A percentile compares a stretch with the other conserved stretches of the same genome.
Conservation (phyloP, 2,329 filamentous ascomycete species). For the Trichoderma sp. region DNA sequence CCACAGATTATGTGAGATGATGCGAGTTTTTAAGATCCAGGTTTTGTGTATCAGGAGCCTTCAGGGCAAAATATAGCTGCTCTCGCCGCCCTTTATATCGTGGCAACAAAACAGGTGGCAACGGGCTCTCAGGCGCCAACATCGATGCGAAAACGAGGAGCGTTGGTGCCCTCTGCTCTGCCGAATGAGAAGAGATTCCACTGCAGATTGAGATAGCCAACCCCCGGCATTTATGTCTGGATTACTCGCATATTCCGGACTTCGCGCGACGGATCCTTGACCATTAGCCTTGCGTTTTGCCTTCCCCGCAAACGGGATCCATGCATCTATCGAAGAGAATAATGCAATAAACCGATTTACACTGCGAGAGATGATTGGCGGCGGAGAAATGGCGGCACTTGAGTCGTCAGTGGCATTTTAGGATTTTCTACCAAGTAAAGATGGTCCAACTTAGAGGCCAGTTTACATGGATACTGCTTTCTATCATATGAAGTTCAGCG, state of each 20-base stretch:
- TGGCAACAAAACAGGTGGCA: background rate
- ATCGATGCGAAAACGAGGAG: background rate
- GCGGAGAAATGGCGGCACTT: background rate
- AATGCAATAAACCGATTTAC: background rate
- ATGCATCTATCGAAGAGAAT: background rate
- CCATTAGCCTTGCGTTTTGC: background rate
- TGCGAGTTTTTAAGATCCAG: background rate
- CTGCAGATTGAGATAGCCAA: background rate
- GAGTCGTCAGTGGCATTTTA: background rate
- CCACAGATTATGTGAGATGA: constrained; percentile 1
- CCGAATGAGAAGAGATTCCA: background rate
- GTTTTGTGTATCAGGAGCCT: background rate
- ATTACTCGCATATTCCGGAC: constrained; percentile 1
- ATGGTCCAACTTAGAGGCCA: background rate
- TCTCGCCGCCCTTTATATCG: background rate
- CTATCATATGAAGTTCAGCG: no score
- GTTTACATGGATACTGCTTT: background rate
- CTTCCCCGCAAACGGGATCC: background rate
- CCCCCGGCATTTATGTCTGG: constrained; percentile 1
- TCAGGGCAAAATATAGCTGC: background rate
- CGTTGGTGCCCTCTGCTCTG: background rate
- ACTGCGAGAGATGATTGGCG: background rate
- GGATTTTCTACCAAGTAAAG: background rate
- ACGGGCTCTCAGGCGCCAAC: background rate
- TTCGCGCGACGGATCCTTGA: background rate